These are phyloP conservation scores for Uronychia binucleata DNA, from an alignment of 73 alveolate genomes.

Conservation along the genomic window DNA sequence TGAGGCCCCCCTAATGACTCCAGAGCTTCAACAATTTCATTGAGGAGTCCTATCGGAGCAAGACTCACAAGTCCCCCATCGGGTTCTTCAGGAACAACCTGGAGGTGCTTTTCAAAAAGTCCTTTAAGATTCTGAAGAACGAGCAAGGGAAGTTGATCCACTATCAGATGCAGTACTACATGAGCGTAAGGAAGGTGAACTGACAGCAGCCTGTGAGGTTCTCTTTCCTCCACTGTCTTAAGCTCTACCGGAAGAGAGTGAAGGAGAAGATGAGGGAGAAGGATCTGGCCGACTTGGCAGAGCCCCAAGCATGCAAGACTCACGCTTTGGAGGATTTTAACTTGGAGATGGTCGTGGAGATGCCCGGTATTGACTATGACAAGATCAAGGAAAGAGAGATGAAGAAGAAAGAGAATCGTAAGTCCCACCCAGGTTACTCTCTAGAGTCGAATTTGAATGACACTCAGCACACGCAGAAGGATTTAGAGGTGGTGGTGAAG, in stretches of 20 bases:
- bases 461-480: not conserved
- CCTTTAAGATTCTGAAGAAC: constrained; percentile 28
- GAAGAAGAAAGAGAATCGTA: not conserved
- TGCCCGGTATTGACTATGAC: constrained; percentile 51
- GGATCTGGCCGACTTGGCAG: constrained; percentile 7
- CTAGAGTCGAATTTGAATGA: not conserved
- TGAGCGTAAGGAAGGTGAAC: constrained; percentile 13
- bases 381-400: constrained; percentile 1
- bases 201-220: constrained; percentile 35
- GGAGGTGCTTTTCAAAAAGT: constrained; percentile 27
- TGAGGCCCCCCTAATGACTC: too few species aligned
- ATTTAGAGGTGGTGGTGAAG: not conserved
- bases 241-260: constrained; percentile 15
- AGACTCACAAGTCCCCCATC: constrained; percentile 12
- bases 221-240: constrained; percentile 5
- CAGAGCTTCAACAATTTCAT: constrained; percentile 38
- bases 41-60: constrained; percentile 36
- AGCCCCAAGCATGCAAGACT: not conserved
- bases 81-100: constrained; percentile 45
- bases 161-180: constrained; percentile 6
- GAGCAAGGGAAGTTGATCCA: constrained; percentile 38
- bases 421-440: not conserved
- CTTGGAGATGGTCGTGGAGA: constrained; percentile 7
- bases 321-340: constrained; percentile 4
- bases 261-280: constrained; percentile 6